Evolutionary conservation across 495 filamentous ascomycete species (phyloP), one percentile per base, ranked within the genome.

Genomic region (Rhizodiscina lignyota): DNA sequence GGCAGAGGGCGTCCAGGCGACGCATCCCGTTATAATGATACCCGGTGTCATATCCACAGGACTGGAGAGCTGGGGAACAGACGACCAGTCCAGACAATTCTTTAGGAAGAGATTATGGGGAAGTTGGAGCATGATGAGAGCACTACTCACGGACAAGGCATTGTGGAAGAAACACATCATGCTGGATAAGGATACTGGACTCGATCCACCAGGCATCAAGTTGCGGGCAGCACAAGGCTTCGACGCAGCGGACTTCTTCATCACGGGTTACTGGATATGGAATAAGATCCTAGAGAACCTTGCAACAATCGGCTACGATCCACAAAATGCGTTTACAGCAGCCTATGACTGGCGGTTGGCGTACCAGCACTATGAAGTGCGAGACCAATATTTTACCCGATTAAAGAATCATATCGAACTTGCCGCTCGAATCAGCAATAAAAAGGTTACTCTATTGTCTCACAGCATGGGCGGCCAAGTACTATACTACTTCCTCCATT

Each of bases 381-480:
- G 89, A 13, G 89, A 97, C 52, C 78, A 85, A 42, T 97, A 94
- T 54, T 97, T 94, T 55, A 80, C 83, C 2, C 67, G 81, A 12
- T 58, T 97, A 18, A 93, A 87, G 55, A 70, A 68, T 17, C 81
- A 96, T 49, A 86, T 97, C 42, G 89, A 97, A 61, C 70, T 77
- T 19, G 79, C 80, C 0, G 65, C 78, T 18, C 49, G 67, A 13
- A 63, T 83, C 10, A 63, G 70, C 5, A 68, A 70, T 29, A 70
- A 79, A 40, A 97, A 97, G 49, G 76, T 80, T 15, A 79, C 82
- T 0, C 60, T 97, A n/a, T 66, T 85, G 1, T 89, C 83, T 4
- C 89, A 97, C 60, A 91, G 81, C 53, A 97, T 97, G 89, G 89
- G 89, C 21, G 83, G 79, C 22, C 91, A 96, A 54, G 86, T 97